phyloP scores from a whole-genome alignment of 2,329 filamentous ascomycete species.

The Keithomyces neogunnii region DNA sequence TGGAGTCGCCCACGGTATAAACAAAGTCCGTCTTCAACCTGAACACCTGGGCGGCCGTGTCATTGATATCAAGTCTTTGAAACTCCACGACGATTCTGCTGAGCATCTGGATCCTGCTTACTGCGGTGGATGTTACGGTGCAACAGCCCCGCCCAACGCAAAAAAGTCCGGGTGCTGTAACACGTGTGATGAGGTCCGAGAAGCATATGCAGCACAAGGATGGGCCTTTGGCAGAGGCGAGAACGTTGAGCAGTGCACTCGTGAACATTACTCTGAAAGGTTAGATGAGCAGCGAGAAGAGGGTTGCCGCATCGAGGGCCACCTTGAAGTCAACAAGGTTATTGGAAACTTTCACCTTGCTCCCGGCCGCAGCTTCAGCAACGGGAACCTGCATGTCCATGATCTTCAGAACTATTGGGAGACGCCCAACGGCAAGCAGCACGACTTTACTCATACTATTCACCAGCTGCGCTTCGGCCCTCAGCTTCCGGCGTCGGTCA shows the following conservation, averaged over 20 bases:
- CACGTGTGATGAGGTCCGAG: conserved; percentile 91
- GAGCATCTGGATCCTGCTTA: conserved; percentile 82
- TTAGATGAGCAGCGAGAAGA: conserved; percentile 82
- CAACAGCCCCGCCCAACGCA: conserved; percentile 60
- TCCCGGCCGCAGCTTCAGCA: conserved; percentile 91
- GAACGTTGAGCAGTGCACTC: conserved; percentile 87
- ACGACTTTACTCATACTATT: conserved; percentile 84
- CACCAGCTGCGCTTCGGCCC: conserved; percentile 90
- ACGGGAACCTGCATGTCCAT: conserved; percentile 94
- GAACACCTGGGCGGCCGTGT: conserved; percentile 65
- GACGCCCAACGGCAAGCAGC: conserved; percentile 54
- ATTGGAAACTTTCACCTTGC: conserved; percentile 98
- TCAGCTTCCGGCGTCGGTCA: conserved; percentile 67
- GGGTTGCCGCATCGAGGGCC: conserved; percentile 89
- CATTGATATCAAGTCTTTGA: conserved; percentile 61
- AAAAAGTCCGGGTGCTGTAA: conserved; percentile 88
- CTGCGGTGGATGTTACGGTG: conserved; percentile 91
- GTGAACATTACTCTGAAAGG: conserved; percentile 87
- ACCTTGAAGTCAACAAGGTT: conserved; percentile 94
- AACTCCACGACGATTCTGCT: conserved; percentile 58
- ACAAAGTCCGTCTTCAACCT: conserved; percentile 75
- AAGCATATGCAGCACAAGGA: conserved; percentile 80
- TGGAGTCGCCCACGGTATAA: conserved; percentile 85
- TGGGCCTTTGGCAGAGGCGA: conserved; percentile 95
- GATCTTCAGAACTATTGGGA: conserved; percentile 95